These are phyloP conservation scores for Groenewaldozyma auringiensis DNA, from an alignment of 1,139 yeast genomes.

Conservation along the genomic window DNA sequence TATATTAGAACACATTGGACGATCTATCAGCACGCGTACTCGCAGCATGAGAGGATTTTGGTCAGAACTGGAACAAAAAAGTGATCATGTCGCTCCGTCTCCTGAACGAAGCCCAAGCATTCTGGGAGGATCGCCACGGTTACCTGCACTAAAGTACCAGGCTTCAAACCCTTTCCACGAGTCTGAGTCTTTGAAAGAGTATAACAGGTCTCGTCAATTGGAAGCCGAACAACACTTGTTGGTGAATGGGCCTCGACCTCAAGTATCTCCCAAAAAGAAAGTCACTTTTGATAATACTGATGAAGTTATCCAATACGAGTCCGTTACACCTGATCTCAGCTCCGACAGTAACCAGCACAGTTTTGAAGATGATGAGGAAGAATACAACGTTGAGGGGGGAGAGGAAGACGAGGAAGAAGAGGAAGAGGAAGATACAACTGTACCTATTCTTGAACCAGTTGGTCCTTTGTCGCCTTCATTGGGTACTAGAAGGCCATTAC, in stretches of 20 bases:
- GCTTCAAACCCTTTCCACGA: not conserved
- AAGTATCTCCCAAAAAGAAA: constrained; percentile 19
- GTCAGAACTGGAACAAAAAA: constrained; percentile 25
- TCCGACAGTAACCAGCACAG: constrained; percentile 23
- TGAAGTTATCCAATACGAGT: constrained; percentile 38
- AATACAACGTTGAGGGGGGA: constrained; percentile 14
- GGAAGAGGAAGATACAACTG: constrained; percentile 10
- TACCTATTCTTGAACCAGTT: constrained; percentile 22
- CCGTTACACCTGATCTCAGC: constrained; percentile 34
- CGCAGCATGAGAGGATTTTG: constrained; percentile 25
- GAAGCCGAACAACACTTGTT: not conserved
- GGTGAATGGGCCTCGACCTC: constrained; percentile 28
- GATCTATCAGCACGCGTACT: constrained; percentile 17
- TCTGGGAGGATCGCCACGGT: not conserved
- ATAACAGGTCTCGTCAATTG: not conserved
- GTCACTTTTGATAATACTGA: constrained; percentile 32
- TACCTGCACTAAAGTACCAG: not conserved
- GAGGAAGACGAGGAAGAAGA: constrained; percentile 13
- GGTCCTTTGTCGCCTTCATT: constrained; percentile 2
- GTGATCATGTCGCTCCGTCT: constrained; percentile 13
- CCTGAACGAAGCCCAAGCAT: constrained; percentile 12
- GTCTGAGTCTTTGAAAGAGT: not conserved
- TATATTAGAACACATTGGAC: not conserved
- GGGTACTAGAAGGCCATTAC: constrained; percentile 17
- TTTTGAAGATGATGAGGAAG: constrained; percentile 20